Conservation (phyloP, 164 flowering plant species). For the Macadamia integrifolia region DNA sequence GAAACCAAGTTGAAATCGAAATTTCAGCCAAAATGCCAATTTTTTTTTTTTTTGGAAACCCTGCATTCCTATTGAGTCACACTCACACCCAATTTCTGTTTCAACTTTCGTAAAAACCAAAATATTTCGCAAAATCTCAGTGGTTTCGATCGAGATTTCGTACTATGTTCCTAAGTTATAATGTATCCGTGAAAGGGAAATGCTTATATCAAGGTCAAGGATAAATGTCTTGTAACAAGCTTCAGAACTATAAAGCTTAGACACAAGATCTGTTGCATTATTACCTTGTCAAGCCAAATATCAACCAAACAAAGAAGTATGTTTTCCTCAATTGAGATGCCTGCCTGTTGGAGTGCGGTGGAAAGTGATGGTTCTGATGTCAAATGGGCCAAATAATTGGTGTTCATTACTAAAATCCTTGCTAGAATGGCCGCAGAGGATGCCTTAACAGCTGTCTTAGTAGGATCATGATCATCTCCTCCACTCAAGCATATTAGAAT, state of each 20-base stretch:
- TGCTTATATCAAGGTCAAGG: background rate
- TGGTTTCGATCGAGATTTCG: too few relatives aligned
- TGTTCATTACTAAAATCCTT: conserved; percentile 81
- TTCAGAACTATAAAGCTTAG: background rate
- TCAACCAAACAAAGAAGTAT: conserved; percentile 82
- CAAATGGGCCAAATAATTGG: conserved; percentile 73
- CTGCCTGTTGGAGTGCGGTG: conserved; percentile 57
- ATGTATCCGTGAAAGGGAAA: background rate
- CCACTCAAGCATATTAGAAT: conserved; percentile 71
- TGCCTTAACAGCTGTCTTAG: conserved; percentile 68
- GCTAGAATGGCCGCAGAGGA: conserved; percentile 83
- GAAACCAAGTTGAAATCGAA: too few relatives aligned
- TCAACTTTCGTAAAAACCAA: too few relatives aligned
- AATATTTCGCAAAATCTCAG: too few relatives aligned
- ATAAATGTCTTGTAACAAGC: background rate
- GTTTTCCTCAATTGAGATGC: conserved; percentile 58
- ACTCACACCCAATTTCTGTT: too few relatives aligned
- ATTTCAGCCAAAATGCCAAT: too few relatives aligned
- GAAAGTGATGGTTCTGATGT: conserved; percentile 65
- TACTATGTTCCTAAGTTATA: background rate
- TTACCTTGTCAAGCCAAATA: conserved; percentile 92
- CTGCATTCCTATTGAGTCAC: too few relatives aligned
- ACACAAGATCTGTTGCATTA: background rate
- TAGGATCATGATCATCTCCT: conserved; percentile 80
- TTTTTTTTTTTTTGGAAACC: too few relatives aligned